phyloP scores from a whole-genome alignment of 2,329 filamentous ascomycete genomes.

The Aspergillus quadrilineatus region DNA sequence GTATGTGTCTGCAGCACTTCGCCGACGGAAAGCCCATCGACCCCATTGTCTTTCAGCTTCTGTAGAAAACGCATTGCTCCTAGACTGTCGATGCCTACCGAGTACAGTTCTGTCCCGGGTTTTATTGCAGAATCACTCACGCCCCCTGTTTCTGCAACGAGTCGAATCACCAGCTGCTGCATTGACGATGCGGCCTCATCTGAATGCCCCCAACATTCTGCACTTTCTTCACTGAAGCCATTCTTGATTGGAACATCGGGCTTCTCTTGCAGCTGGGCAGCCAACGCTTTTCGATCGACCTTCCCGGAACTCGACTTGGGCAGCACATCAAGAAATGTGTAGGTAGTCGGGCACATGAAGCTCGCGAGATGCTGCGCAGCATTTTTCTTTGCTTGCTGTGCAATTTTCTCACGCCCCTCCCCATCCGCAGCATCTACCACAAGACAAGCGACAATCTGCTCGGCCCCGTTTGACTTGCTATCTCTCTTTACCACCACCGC shows the following conservation, averaged over 20 bases:
- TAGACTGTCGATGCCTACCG: conserved; percentile 38
- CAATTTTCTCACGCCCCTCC: conserved; percentile 8
- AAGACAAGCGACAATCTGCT: conserved; percentile 29
- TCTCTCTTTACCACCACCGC: conserved; percentile 23
- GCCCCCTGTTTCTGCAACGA: conserved; percentile 19
- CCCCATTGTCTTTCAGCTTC: conserved; percentile 27
- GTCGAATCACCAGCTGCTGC: conserved; percentile 17
- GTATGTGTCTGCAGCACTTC: conserved; percentile 33
- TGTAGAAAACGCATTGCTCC: conserved; percentile 37
- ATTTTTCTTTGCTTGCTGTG: conserved; percentile 17
- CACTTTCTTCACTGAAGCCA: background rate
- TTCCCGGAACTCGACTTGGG: conserved; percentile 30
- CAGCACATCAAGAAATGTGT: conserved; percentile 22
- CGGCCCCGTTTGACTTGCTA: conserved; percentile 19
- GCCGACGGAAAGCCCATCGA: conserved; percentile 26
- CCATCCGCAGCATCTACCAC: conserved; percentile 15
- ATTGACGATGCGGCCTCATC: conserved; percentile 6
- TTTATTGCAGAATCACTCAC: conserved; percentile 18
- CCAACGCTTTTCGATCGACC: conserved; percentile 26
- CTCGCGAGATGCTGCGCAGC: conserved; percentile 19
- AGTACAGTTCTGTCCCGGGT: conserved; percentile 21
- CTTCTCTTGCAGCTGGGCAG: conserved; percentile 9
- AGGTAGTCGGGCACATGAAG: conserved; percentile 29
- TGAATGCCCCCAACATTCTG: conserved; percentile 9
- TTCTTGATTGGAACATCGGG: background rate